Conservation (phyloP, 1,284 basidiomycete species). For the Termitomyces sp. region DNA sequence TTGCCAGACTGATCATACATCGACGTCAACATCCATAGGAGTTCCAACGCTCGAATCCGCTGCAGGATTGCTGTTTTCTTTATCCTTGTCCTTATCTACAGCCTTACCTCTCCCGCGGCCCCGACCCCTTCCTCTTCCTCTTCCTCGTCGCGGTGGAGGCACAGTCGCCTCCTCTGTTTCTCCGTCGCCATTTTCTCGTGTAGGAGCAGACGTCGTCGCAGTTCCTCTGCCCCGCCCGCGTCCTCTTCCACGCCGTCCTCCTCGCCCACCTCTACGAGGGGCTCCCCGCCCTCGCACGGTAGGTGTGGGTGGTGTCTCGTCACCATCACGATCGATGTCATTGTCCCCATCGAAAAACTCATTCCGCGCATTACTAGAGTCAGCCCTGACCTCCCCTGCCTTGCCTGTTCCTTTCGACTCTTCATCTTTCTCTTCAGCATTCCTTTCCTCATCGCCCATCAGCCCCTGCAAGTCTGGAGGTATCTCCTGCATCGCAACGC, state of each 20-base stretch:
- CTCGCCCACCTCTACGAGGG: slow-evolving; percentile 1
- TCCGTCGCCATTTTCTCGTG: slow-evolving; percentile 19
- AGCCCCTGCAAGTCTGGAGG: slow-evolving; percentile 87
- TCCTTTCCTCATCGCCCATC: slow-evolving; percentile 73
- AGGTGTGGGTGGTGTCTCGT: slow-evolving; percentile 7
- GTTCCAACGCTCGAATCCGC: slow-evolving; percentile 28
- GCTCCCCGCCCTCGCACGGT: slow-evolving; percentile 22
- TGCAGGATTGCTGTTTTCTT: slow-evolving; percentile 26
- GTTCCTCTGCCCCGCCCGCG: slow-evolving; percentile 22
- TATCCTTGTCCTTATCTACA: slow-evolving; percentile 33
- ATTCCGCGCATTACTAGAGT: slow-evolving; percentile 49
- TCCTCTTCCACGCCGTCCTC: slow-evolving; percentile 2
- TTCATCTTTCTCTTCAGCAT: slow-evolving; percentile 69
- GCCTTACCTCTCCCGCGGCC: slow-evolving; percentile 21
- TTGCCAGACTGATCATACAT: slow-evolving; percentile 6
- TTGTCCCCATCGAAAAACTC: slow-evolving; percentile 73
- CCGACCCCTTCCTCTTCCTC: slow-evolving; percentile 26
- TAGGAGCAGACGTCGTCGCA: slow-evolving; percentile 15
- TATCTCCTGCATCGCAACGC: slow-evolving; percentile 94
- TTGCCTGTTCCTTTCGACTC: slow-evolving; percentile 46
- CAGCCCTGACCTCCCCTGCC: slow-evolving; percentile 54
- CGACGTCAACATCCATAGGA: slow-evolving; percentile 29
- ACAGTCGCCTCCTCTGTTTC: slow-evolving; percentile 21
- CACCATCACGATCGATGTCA: slow-evolving; percentile 53
- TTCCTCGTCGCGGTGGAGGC: slow-evolving; percentile 20